Base-by-base conservation (phyloP, 139 green algal species). In the Volvox africanus region DNA sequence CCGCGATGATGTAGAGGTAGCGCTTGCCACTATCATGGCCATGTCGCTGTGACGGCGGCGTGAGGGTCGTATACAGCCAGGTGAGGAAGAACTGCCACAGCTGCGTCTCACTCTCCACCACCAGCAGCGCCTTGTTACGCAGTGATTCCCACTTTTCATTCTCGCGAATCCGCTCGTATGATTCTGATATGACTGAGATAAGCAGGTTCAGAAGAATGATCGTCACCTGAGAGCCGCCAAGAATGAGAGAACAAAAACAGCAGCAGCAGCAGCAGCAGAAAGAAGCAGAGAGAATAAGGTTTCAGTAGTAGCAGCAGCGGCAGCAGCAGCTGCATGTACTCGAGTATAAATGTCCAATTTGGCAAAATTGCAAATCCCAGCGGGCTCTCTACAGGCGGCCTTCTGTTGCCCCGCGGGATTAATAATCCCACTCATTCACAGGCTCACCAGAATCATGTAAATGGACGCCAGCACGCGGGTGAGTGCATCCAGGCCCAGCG, bases 131-230 rank as follows among this genome's bases (percentile, higher is more conserved):
- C 30, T 89, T 89, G 69, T 89, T 89, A 21, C 69, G 69, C 28
- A 82, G 50, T 0, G 44, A 50, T 69, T 89, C 85, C 35, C 37
- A 89, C 26, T 19, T 1, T 50, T 71, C 85, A 50, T 89, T 82
- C 13, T 35, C 44, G 44, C 85, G 85, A n/a, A 92, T 88, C 5
- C 69, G 30, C 13, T 80, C 68, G 68, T 92, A 92, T 1, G 80
- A 88, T 24, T 92, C 88, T 12, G 6, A 65, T 55, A 92, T 62
- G 37, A 92, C 78, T 13, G 88, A 37, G n/a, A 92, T 88, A 0
- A 92, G 88, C 80, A 92, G 67, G 68, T 84, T 92, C 20, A 92
- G 88, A 67, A 92, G 67, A 0, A 92, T 55, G 32, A 92, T 88
- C 65, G 88, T 37, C 3, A 89, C 73, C 85, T 83, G 44, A 0